These are phyloP conservation scores for Stemphylium vesicarium DNA, from an alignment of 2,329 filamentous ascomycete species.

Conservation along the genomic window DNA sequence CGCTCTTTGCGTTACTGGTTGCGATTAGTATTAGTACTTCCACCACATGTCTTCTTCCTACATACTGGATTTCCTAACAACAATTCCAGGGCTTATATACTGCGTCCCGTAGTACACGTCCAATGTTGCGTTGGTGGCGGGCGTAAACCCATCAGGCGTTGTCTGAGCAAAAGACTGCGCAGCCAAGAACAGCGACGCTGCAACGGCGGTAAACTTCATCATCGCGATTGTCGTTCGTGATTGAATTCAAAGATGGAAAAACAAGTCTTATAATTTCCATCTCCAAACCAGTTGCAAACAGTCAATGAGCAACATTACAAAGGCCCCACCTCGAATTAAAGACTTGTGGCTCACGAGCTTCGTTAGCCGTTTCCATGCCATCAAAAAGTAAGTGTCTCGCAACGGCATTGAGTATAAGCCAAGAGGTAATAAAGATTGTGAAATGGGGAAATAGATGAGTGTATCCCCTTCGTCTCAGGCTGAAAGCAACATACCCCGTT, in stretches of 20 bases:
- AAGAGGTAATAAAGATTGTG: background rate
- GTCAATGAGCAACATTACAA: background rate
- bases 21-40: background rate
- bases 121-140: conserved; percentile 28
- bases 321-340: background rate
- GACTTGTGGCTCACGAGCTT: no score
- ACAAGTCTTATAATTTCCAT: background rate
- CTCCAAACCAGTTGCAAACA: background rate
- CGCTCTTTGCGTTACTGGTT: conserved; percentile 21
- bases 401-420: background rate
- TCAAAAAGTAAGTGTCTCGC: background rate
- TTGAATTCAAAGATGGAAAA: background rate
- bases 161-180: conserved; percentile 23
- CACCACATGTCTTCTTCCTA: background rate
- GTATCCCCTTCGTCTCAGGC: background rate
- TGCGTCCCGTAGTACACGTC: conserved; percentile 42
- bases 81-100: conserved; percentile 35
- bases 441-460: background rate
- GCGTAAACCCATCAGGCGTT: conserved; percentile 35
- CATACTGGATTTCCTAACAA: conserved; percentile 39
- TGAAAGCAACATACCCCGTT: background rate
- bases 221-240: background rate
- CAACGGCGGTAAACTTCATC: conserved; percentile 16
- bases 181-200: conserved; percentile 18
- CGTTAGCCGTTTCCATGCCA: background rate